Conservation (phyloP, 495 filamentous ascomycete species). For the Penicillium chermesinum region DNA sequence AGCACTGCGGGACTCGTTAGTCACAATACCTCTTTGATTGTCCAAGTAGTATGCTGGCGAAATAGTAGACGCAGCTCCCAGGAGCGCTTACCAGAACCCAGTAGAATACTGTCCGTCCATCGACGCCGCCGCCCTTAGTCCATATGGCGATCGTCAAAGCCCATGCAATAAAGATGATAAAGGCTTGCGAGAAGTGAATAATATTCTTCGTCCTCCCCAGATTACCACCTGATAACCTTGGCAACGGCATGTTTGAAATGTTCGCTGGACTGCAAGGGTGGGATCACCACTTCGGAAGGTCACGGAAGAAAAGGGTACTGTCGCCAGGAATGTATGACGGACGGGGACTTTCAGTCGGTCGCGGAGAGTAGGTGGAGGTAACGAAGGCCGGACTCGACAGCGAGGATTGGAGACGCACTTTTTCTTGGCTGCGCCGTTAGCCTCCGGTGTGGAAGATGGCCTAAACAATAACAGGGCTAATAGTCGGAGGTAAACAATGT, state of each 20-base stretch:
- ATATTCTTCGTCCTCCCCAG: slow-evolving; percentile 44
- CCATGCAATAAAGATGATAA: slow-evolving; percentile 66
- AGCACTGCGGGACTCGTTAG: slow-evolving; percentile 58
- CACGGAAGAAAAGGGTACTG: background rate
- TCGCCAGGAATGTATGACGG: slow-evolving; percentile 3
- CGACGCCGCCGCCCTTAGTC: slow-evolving; percentile 55
- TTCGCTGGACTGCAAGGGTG: slow-evolving; percentile 19
- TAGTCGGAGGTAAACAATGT: background rate
- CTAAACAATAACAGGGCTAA: background rate
- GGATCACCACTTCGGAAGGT: slow-evolving; percentile 11
- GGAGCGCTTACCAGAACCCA: slow-evolving; percentile 64
- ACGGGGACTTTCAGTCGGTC: background rate
- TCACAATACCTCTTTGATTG: no score
- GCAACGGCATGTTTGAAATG: slow-evolving; percentile 22
- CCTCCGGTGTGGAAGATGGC: background rate
- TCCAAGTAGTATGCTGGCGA: no score
- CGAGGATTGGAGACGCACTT: slow-evolving; percentile 9
- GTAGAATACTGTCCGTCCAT: slow-evolving; percentile 67
- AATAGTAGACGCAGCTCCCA: background rate
- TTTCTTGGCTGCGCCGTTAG: slow-evolving; percentile 8
- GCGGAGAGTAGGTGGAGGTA: slow-evolving; percentile 2
- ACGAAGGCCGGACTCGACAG: background rate
- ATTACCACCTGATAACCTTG: slow-evolving; percentile 30
- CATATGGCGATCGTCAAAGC: slow-evolving; percentile 70
- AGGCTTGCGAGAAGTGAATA: slow-evolving; percentile 52